Evolutionary conservation across 768 basidiomycete genomes (phyloP).

Genomic region (Favolaschia claudopus): DNA sequence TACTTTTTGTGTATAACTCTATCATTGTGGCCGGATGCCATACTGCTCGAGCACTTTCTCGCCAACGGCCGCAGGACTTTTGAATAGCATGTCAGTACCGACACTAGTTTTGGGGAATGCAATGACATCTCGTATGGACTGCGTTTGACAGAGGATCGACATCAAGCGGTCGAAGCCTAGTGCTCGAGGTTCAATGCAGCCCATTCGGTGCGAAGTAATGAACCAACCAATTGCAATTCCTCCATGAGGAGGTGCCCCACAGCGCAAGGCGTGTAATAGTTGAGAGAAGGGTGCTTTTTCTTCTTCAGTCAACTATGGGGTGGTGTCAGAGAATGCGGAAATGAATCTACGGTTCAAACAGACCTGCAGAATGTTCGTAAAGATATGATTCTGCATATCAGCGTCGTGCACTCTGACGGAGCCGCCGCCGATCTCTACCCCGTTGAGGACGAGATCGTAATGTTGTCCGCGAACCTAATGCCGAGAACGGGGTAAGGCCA

Average conservation of each 20-base stretch:
- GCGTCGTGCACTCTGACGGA: conserved; percentile 94
- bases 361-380: conserved; percentile 80
- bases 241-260: conserved; percentile 95
- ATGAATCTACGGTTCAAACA: conserved; percentile 29
- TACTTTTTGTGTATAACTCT: conserved; percentile 30
- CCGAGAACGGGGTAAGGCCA: conserved; percentile 8
- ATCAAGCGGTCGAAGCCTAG: conserved; percentile 93
- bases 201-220: conserved; percentile 27
- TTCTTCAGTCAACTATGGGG: conserved; percentile 67
- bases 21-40: conserved; percentile 53
- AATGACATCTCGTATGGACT: conserved; percentile 93
- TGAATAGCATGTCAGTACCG: conserved; percentile 89
- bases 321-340: conserved; percentile 5
- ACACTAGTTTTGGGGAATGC: conserved; percentile 93
- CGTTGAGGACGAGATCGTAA: conserved; percentile 95
- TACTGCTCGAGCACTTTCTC: conserved; percentile 67
- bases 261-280: conserved; percentile 84
- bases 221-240: conserved; percentile 87
- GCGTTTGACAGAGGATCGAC: conserved; percentile 86
- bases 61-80: conserved; percentile 75
- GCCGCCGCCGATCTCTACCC: conserved; percentile 92
- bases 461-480: conserved; percentile 90
- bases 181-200: conserved; percentile 17
- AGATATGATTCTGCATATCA: conserved; percentile 84
- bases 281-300: conserved; percentile 85